Percentiles rank a stretch among this genome's conserved stretches.
Conservation (phyloP, 192 early-diverging fungal species). For the Jimgerdemannia flammicorona region DNA sequence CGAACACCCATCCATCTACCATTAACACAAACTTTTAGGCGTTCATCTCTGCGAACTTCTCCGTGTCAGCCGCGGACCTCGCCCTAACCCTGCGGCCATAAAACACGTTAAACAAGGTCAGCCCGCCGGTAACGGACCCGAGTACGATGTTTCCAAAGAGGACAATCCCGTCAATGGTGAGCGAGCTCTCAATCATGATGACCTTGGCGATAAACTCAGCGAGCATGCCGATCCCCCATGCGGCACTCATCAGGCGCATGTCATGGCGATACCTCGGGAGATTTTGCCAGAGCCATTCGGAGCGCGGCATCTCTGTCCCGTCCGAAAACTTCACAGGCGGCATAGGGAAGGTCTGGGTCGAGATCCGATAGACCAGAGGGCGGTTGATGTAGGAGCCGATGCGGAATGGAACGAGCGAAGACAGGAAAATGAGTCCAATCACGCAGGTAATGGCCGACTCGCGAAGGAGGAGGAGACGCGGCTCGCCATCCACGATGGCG, state of each 20-base stretch:
- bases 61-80: background rate
- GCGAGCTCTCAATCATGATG: conserved; percentile 16
- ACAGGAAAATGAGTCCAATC: conserved; percentile 22
- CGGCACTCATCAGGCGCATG: conserved; percentile 28
- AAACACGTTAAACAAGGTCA: background rate
- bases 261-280: conserved; percentile 17
- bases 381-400: conserved; percentile 13
- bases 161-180: conserved; percentile 13
- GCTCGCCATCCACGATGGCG: conserved; percentile 20
- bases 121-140: background rate
- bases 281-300: conserved; percentile 26
- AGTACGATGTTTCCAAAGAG: background rate
- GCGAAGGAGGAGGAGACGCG: conserved; percentile 26
- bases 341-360: conserved; percentile 13
- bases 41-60: background rate
- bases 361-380: conserved; percentile 20
- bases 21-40: too few relatives aligned
- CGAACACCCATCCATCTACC: too few relatives aligned
- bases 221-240: conserved; percentile 24
- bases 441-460: conserved; percentile 26
- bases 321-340: conserved; percentile 14
- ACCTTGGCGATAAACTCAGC: conserved; percentile 27
- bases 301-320: conserved; percentile 9
- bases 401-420: conserved; percentile 16
- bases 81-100: background rate